Percentiles rank a stretch among this genome's conserved stretches.
Evolutionary conservation across 257 asterid species (phyloP).

Genomic region (Vinca minor): DNA sequence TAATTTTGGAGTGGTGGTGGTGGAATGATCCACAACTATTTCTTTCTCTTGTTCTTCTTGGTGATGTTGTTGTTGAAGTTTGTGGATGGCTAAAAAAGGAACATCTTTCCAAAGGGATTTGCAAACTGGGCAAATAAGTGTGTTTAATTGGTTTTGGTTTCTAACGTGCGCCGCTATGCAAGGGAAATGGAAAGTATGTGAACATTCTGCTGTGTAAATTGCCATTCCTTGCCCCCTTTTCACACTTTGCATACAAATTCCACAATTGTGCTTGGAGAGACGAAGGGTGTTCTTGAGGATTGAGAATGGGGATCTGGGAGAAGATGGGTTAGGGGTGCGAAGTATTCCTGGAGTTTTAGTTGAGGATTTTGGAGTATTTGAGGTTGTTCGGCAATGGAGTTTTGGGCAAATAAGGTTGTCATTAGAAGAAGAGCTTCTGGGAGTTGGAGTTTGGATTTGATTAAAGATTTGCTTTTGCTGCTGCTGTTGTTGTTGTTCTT

Average conservation of each 20-base stretch:
- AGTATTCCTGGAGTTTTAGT: constrained; percentile 27
- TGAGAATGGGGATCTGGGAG: constrained; percentile 95
- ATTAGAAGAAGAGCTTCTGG: constrained; percentile 17
- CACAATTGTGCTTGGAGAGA: constrained; percentile 63
- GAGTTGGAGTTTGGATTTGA: constrained; percentile 24
- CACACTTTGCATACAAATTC: constrained; percentile 74
- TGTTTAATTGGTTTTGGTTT: constrained; percentile 35
- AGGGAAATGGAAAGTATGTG: constrained; percentile 79
- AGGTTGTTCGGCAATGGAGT: constrained; percentile 39
- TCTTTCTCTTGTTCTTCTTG: constrained; percentile 15
- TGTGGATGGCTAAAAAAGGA: constrained; percentile 55
- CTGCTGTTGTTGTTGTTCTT: constrained; percentile 19
- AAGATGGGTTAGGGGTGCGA: constrained; percentile 50
- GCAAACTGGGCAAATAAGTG: constrained; percentile 72
- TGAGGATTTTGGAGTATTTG: constrained; percentile 29
- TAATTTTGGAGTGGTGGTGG: constrained; percentile 1
- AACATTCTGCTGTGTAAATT: constrained; percentile 85
- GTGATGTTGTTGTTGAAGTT: constrained; percentile 18
- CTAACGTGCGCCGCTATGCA: constrained; percentile 59
- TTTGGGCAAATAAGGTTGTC: constrained; percentile 30
- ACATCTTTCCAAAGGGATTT: constrained; percentile 64
- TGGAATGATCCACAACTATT: background rate
- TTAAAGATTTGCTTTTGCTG: constrained; percentile 15
- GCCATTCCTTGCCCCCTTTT: constrained; percentile 75
- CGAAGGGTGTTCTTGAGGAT: constrained; percentile 81